Percentiles rank a stretch among this genome's conserved stretches.
phyloP scores from a whole-genome alignment of 2,329 filamentous ascomycete genomes.

The Grosmannia clavigera region DNA sequence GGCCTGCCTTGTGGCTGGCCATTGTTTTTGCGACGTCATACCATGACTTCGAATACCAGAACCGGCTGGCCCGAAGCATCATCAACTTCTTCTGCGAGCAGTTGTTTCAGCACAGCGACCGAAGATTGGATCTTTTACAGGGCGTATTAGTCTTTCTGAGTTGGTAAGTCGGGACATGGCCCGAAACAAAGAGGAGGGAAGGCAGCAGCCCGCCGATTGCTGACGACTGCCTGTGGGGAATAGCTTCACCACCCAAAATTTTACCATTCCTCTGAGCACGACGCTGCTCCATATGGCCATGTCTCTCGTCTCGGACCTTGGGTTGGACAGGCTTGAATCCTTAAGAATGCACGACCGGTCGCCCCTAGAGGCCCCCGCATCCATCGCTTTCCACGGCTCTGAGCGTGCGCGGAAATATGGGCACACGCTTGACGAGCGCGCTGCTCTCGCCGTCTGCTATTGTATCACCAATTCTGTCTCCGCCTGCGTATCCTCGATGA shows the following conservation, averaged over 20 bases:
- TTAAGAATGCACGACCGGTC: conserved; percentile 3
- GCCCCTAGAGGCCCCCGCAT: conserved; percentile 9
- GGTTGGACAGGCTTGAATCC: conserved; percentile 12
- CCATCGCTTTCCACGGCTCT: conserved; percentile 6
- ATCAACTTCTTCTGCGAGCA: conserved; percentile 11
- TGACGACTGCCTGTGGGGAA: not conserved
- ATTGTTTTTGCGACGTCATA: conserved; percentile 14
- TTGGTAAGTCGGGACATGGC: conserved; percentile 5
- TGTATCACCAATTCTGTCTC: conserved; percentile 23
- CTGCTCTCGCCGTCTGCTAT: conserved; percentile 29
- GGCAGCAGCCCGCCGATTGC: not conserved
- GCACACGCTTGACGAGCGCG: conserved; percentile 25
- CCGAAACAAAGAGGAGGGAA: not conserved
- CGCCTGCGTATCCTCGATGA: conserved; percentile 14
- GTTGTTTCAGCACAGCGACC: conserved; percentile 8
- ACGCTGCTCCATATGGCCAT: conserved; percentile 13
- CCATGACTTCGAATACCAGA: conserved; percentile 13
- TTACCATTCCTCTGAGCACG: conserved; percentile 11
- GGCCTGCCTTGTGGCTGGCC: conserved; percentile 13
- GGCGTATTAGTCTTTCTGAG: conserved; percentile 11
- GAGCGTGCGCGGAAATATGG: conserved; percentile 4
- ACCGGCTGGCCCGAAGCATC: conserved; percentile 7
- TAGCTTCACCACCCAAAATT: conserved; percentile 11
- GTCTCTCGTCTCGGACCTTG: conserved; percentile 14
- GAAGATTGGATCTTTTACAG: conserved; percentile 12